These are phyloP conservation scores for Phoenix roebelenii DNA, from an alignment of 176 grass and related monocot genomes.

Conservation along the genomic window DNA sequence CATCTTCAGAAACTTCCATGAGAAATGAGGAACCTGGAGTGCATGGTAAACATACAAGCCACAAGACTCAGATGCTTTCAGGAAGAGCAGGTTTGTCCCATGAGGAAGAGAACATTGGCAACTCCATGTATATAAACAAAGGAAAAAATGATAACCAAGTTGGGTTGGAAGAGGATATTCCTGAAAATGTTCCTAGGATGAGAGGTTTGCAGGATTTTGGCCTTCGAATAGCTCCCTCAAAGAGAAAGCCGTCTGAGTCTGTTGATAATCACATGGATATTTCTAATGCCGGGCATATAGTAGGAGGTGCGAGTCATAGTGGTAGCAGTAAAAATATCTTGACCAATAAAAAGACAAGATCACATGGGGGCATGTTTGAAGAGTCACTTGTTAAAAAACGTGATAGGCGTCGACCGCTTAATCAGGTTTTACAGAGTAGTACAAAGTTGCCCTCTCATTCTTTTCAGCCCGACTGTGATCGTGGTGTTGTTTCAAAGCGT, in stretches of 20 bases:
- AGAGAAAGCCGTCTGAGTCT: slow-evolving; percentile 36
- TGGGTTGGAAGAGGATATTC: slow-evolving; percentile 30
- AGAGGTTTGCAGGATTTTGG: slow-evolving; percentile 32
- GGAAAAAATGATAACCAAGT: slow-evolving; percentile 27
- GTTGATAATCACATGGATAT: slow-evolving; percentile 31
- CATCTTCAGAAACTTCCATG: slow-evolving; percentile 17
- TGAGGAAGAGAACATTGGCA: slow-evolving; percentile 22
- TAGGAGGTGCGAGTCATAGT: slow-evolving; percentile 19
- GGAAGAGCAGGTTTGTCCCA: slow-evolving; percentile 39
- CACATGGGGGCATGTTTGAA: slow-evolving; percentile 40
- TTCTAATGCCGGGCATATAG: slow-evolving; percentile 28
- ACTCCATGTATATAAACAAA: neutral
- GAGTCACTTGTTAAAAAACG: slow-evolving; percentile 59
- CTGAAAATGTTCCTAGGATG: slow-evolving; percentile 26
- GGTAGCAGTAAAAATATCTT: slow-evolving; percentile 22
- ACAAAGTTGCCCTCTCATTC: slow-evolving; percentile 28
- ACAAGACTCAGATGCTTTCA: slow-evolving; percentile 21
- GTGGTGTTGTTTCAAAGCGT: slow-evolving; percentile 29
- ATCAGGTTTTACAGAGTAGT: slow-evolving; percentile 60
- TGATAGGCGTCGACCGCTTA: slow-evolving; percentile 40
- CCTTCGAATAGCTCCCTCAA: slow-evolving; percentile 30
- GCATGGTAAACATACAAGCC: slow-evolving; percentile 16
- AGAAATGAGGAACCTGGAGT: slow-evolving; percentile 21
- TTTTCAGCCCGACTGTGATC: slow-evolving; percentile 34
- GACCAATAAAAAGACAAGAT: slow-evolving; percentile 40